phyloP scores from a whole-genome alignment of 352 stramenopile species.

The Pythium pectinolyticum region DNA sequence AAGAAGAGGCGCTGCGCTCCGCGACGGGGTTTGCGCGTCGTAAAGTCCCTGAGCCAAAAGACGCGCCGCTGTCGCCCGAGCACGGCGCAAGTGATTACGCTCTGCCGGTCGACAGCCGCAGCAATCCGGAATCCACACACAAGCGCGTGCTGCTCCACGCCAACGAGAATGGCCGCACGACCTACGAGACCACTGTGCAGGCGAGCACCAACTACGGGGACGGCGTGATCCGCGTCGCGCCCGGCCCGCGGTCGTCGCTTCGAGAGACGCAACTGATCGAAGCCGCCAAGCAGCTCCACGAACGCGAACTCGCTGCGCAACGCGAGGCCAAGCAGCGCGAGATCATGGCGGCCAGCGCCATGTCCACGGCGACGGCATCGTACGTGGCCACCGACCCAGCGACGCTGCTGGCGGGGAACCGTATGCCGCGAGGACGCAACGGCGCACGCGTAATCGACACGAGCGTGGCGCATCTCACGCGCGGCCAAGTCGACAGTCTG shows the following conservation, averaged over 20 bases:
- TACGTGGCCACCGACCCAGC: conserved; percentile 15
- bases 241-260: conserved; percentile 43
- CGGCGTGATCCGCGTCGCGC: conserved; percentile 27
- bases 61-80: conserved; percentile 7
- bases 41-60: conserved; percentile 37
- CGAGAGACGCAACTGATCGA: conserved; percentile 47
- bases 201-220: conserved; percentile 51
- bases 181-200: conserved; percentile 64
- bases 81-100: background rate
- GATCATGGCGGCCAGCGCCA: background rate
- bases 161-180: conserved; percentile 21
- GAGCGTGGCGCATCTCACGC: conserved; percentile 58
- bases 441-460: conserved; percentile 48
- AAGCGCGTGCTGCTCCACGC: conserved; percentile 54
- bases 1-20: conserved; percentile 68
- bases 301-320: conserved; percentile 34
- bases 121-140: conserved; percentile 40
- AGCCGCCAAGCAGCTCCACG: conserved; percentile 39
- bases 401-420: conserved; percentile 16
- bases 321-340: conserved; percentile 30
- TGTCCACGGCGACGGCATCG: conserved; percentile 12
- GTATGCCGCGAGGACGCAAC: conserved; percentile 57
- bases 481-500: conserved; percentile 69
- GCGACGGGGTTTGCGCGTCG: conserved; percentile 62
- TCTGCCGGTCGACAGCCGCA: background rate